These are phyloP conservation scores for Aspergillus diversus DNA, from an alignment of 495 filamentous ascomycete species.

Conservation along the genomic window DNA sequence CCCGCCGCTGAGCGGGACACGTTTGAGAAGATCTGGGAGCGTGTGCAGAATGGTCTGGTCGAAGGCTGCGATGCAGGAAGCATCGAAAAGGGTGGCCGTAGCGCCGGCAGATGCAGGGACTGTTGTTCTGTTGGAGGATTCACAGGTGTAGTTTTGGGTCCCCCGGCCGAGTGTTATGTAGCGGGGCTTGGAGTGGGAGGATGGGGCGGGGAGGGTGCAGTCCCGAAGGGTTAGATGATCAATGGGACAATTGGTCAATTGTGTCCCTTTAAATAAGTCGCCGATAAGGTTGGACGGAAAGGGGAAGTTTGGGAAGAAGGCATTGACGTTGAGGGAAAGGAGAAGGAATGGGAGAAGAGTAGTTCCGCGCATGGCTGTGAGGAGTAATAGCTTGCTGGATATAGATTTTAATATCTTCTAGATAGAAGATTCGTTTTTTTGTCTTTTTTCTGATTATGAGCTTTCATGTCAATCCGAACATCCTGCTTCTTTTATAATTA, in stretches of 20 bases:
- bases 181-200: conserved; percentile 52
- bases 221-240: conserved; percentile 27
- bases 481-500: not conserved
- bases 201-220: conserved; percentile 48
- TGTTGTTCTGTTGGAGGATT: conserved; percentile 29
- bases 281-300: not conserved
- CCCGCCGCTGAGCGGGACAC: conserved; percentile 45
- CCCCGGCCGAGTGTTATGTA: conserved; percentile 71
- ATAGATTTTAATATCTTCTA: too few relatives aligned
- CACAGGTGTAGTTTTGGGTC: conserved; percentile 79
- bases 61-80: conserved; percentile 49
- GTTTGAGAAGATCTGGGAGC: conserved; percentile 41
- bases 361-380: not conserved
- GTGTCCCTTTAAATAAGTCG: conserved; percentile 15
- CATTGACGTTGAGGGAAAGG: conserved; percentile 4
- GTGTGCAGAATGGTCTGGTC: conserved; percentile 29
- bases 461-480: too few relatives aligned
- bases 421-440: not conserved
- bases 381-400: too few relatives aligned
- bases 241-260: conserved; percentile 36
- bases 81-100: conserved; percentile 69
- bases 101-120: conserved; percentile 56
- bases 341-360: conserved; percentile 1
- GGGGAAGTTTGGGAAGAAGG: not conserved
- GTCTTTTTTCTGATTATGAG: not conserved